These are phyloP conservation scores for Peronospora tabacina DNA, from an alignment of 352 stramenopile species.

Conservation along the genomic window DNA sequence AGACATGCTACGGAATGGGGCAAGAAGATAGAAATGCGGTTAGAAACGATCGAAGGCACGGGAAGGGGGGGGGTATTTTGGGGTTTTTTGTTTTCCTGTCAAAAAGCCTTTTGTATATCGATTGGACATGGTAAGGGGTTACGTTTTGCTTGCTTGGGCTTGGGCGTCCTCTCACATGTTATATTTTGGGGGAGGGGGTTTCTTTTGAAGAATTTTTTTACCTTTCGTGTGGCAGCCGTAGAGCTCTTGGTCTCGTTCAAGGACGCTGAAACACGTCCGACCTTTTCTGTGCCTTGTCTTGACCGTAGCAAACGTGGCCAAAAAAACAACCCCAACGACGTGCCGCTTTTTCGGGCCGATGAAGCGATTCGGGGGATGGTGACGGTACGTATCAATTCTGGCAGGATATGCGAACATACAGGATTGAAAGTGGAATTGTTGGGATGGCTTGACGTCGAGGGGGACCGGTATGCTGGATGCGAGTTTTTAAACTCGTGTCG, in stretches of 20 bases:
- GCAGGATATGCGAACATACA: constrained; percentile 93
- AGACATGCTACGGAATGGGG: too few relatives aligned
- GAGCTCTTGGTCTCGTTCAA: background rate
- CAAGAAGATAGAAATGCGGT: too few relatives aligned
- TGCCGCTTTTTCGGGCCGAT: constrained; percentile 47
- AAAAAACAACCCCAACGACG: constrained; percentile 27
- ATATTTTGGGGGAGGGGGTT: too few relatives aligned
- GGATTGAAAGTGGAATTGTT: constrained; percentile 95
- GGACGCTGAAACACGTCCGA: constrained; percentile 17
- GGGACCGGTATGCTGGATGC: constrained; percentile 71
- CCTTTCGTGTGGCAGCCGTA: background rate
- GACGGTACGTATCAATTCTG: constrained; percentile 63
- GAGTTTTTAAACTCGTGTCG: constrained; percentile 91
- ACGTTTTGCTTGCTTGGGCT: too few relatives aligned
- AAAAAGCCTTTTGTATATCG: too few relatives aligned
- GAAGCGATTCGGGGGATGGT: constrained; percentile 62
- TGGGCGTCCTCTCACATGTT: background rate
- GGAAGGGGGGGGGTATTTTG: too few relatives aligned
- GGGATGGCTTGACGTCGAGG: constrained; percentile 87
- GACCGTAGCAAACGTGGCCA: constrained; percentile 18
- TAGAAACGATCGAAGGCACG: too few relatives aligned
- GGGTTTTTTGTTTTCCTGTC: background rate
- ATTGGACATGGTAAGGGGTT: too few relatives aligned
- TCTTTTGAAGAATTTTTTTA: background rate
- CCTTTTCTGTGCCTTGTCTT: background rate